Evolutionary conservation across 495 filamentous ascomycete species (phyloP).

Genomic region (Annulohypoxylon moriforme): DNA sequence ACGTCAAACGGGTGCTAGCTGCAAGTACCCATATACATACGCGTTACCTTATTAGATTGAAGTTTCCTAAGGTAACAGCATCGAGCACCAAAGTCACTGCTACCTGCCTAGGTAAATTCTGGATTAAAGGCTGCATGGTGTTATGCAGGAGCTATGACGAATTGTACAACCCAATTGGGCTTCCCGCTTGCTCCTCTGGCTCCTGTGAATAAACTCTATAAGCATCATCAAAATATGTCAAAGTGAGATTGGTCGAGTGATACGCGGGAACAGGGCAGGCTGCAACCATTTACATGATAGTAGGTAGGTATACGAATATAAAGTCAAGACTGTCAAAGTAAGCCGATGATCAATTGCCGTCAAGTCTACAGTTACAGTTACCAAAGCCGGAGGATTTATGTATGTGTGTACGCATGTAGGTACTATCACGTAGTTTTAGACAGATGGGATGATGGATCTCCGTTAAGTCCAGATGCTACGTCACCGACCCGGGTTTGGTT

Average conservation of each 20-base stretch:
- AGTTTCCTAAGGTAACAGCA: constrained; percentile 17
- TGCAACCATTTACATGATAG: not conserved
- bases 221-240: constrained; percentile 14
- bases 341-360: not conserved
- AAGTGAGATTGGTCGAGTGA: constrained; percentile 11
- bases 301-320: not conserved
- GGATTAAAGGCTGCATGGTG: constrained; percentile 37
- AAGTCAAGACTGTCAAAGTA: not conserved
- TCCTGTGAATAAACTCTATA: constrained; percentile 3
- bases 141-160: constrained; percentile 46
- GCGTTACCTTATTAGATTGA: constrained; percentile 21
- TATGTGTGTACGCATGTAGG: constrained; percentile 15
- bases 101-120: constrained; percentile 29
- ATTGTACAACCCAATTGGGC: constrained; percentile 36
- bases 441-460: constrained; percentile 28
- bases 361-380: not conserved
- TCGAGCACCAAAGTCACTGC: constrained; percentile 7
- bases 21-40: constrained; percentile 16
- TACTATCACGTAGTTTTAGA: constrained; percentile 7
- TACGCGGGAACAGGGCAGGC: not conserved
- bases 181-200: not conserved
- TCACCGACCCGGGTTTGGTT: constrained; percentile 27
- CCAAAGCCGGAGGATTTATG: constrained; percentile 10
- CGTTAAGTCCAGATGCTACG: constrained; percentile 34
- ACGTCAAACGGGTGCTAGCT: constrained; percentile 1